Base-by-base conservation (phyloP, 2,329 filamentous ascomycete genomes). In the Ophiostoma sp. region DNA sequence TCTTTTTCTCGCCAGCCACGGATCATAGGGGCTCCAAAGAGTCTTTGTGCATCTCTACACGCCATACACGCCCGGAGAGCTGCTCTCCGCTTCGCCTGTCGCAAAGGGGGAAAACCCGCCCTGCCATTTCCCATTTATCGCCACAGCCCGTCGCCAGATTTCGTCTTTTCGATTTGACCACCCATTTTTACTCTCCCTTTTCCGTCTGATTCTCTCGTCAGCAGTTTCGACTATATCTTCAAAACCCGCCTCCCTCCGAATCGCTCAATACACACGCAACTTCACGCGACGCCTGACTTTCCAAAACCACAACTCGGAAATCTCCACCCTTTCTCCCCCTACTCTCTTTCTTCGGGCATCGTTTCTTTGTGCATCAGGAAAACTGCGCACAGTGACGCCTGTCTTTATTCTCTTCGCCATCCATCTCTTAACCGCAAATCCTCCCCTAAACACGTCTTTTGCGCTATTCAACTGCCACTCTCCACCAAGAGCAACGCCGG, bases 121-220 rank as follows among this genome's bases (percentile, higher is more conserved):
- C 69, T 63, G 50, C 59, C 50, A 70, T 36, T 36, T 36, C 33
- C 33, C 33, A 36, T 55, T 72, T 70, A 71, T 74, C 63, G 64
- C 70, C 70, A 72, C 63, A 69, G 6, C 73, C 45, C 52, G 57
- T 59, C 61, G 33, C 71, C 71, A 52, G 31, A 72, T 25, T 59
- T 72, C 22, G 28, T 11, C n/a, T 17, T 8, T 50, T 50, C 68
- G 33, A 25, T 50, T 50, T 50, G 33, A 42, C 33, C 68, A 28
- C 8, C 22, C 22, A 39, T 25, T 39, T 17, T 31, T 9, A 39
- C 19, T 19, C 31, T 63, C 31, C 55, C 12, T 19, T 19, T 71
- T 66, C 70, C 70, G 70, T 42, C 70, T 28, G 70, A 72, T 55
- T 72, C 57, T 71, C 57, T 66, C 31, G 59, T 72, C 70, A 66